A percentile compares a stretch with the other conserved stretches of the same genome.
Conservation (phyloP, 805 yeast species). For the Starmerella vaccinii region DNA sequence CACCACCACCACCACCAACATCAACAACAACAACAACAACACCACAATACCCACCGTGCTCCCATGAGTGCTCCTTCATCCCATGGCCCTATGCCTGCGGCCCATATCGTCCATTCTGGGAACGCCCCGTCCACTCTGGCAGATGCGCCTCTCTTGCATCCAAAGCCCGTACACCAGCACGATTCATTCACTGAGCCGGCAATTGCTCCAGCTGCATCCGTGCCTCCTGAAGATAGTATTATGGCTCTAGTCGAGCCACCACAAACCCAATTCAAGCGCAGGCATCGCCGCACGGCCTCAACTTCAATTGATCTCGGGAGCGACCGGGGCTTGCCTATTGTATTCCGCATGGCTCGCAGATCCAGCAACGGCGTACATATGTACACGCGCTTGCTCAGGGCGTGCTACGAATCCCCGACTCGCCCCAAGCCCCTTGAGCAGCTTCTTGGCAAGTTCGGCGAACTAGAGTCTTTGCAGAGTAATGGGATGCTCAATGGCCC, state of each 20-base stretch:
- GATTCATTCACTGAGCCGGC: slow-evolving; percentile 11
- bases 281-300: slow-evolving; percentile 25
- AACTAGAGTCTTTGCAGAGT: slow-evolving; percentile 21
- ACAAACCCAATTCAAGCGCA: slow-evolving; percentile 9
- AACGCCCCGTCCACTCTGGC: not conserved
- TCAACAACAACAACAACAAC: no score
- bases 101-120: not conserved
- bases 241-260: slow-evolving; percentile 4
- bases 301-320: slow-evolving; percentile 22
- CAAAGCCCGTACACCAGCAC: slow-evolving; percentile 17
- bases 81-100: not conserved
- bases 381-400: slow-evolving; percentile 30
- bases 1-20: no score
- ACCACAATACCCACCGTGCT: no score
- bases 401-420: slow-evolving; percentile 31
- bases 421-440: slow-evolving; percentile 24
- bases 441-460: slow-evolving; percentile 26
- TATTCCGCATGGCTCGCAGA: slow-evolving; percentile 22
- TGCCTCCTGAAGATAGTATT: slow-evolving; percentile 17
- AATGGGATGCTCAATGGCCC: slow-evolving; percentile 18
- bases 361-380: slow-evolving; percentile 17
- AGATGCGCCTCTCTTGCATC: slow-evolving; percentile 16
- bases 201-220: slow-evolving; percentile 17
- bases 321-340: slow-evolving; percentile 27
- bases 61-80: no score